Evolutionary conservation across 2,329 filamentous ascomycete genomes (phyloP).

Genomic region (Fusarium equiseti): DNA sequence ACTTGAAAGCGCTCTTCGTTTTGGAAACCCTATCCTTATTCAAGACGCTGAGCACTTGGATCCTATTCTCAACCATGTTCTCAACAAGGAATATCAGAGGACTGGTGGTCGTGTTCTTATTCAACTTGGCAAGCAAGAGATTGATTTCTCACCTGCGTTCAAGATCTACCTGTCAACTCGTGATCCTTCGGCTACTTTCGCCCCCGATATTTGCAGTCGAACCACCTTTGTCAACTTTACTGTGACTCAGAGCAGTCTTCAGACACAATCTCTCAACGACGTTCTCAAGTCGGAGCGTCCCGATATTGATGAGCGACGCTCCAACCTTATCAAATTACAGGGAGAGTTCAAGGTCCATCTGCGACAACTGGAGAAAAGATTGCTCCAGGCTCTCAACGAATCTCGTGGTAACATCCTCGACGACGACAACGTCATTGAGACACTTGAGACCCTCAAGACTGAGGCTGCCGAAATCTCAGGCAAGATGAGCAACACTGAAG

Average conservation of each 20-base stretch:
- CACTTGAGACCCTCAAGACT: slow-evolving; percentile 96
- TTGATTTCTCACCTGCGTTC: slow-evolving; percentile 98
- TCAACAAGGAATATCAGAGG: slow-evolving; percentile 99
- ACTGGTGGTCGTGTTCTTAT: slow-evolving; percentile 98
- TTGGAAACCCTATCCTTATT: slow-evolving; percentile 98
- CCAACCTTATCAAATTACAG: slow-evolving; percentile 98
- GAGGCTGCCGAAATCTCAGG: slow-evolving; percentile 95
- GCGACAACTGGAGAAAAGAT: slow-evolving; percentile 91
- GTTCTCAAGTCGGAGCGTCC: slow-evolving; percentile 97
- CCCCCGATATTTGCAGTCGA: slow-evolving; percentile 96
- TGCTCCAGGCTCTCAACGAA: slow-evolving; percentile 95
- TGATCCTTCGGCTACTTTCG: slow-evolving; percentile 94
- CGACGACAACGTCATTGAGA: slow-evolving; percentile 98
- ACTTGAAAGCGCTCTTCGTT: slow-evolving; percentile 93
- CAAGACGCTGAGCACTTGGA: slow-evolving; percentile 98
- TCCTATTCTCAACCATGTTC: slow-evolving; percentile 95
- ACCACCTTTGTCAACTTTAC: slow-evolving; percentile 99
- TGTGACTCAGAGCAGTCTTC: slow-evolving; percentile 97
- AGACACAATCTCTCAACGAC: slow-evolving; percentile 97
- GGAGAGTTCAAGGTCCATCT: slow-evolving; percentile 99
- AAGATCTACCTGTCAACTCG: slow-evolving; percentile 94
- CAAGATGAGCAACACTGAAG: slow-evolving; percentile 97
- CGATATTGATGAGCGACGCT: slow-evolving; percentile 94
- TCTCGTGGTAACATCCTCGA: slow-evolving; percentile 98
- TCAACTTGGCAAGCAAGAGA: slow-evolving; percentile 97